Percentiles rank a stretch among this genome's conserved stretches.
phyloP scores from a whole-genome alignment of 2,329 filamentous ascomycete species.

The Helminthosporium solani region DNA sequence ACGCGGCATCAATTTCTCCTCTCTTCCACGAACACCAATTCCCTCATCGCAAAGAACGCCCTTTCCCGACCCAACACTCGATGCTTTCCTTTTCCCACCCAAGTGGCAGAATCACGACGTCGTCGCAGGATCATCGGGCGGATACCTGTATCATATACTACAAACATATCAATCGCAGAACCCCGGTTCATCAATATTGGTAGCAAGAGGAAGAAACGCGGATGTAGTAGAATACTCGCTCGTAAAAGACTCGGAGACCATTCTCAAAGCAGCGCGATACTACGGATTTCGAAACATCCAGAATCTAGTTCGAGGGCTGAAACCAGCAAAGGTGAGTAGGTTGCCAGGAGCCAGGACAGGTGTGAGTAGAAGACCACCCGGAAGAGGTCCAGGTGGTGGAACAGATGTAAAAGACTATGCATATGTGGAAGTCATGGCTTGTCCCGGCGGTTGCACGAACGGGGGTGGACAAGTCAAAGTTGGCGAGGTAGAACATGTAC shows the following conservation, averaged over 20 bases:
- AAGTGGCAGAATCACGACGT: constrained; percentile 46
- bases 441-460: constrained; percentile 97
- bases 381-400: constrained; percentile 53
- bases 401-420: constrained; percentile 70
- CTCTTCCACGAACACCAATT: constrained; percentile 62
- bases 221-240: constrained; percentile 88
- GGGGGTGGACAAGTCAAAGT: constrained; percentile 94
- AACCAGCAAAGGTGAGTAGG: constrained; percentile 71
- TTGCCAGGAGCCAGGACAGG: constrained; percentile 38
- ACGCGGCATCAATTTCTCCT: constrained; percentile 73
- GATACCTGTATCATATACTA: constrained; percentile 83
- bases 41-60: constrained; percentile 48
- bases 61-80: constrained; percentile 73
- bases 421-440: constrained; percentile 99
- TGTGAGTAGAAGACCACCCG: constrained; percentile 56
- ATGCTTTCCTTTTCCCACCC: constrained; percentile 71
- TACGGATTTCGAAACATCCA: constrained; percentile 99
- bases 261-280: constrained; percentile 66
- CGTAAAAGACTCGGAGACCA: constrained; percentile 47
- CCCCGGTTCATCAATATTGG: constrained; percentile 70
- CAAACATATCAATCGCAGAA: constrained; percentile 69
- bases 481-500: constrained; percentile 64
- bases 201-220: constrained; percentile 76
- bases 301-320: constrained; percentile 89
- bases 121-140: constrained; percentile 78